These are phyloP conservation scores for Collariella sp. DNA, from an alignment of 495 filamentous ascomycete genomes.

Conservation along the genomic window DNA sequence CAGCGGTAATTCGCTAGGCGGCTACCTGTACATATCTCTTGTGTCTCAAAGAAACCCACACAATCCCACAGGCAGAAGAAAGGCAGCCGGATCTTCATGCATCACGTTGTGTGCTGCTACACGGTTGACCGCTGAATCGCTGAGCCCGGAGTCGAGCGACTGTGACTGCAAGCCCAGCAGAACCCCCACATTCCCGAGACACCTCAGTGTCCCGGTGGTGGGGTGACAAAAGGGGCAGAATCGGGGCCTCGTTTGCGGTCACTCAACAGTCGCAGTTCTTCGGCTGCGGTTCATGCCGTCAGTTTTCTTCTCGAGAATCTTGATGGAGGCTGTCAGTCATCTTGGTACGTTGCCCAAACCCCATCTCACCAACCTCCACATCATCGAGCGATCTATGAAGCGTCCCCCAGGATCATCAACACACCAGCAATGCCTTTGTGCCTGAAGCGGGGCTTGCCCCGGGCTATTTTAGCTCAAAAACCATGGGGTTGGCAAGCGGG, in stretches of 20 bases:
- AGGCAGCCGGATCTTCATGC: background rate
- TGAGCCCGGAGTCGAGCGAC: background rate
- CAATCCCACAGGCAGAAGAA: too few relatives aligned
- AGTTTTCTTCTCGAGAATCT: background rate
- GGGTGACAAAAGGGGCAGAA: constrained; percentile 18
- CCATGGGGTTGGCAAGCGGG: background rate
- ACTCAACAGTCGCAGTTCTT: constrained; percentile 4
- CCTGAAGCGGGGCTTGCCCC: constrained; percentile 15
- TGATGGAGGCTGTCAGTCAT: background rate
- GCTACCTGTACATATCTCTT: too few relatives aligned
- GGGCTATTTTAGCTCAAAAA: constrained; percentile 9
- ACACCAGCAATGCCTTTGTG: background rate
- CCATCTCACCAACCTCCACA: background rate
- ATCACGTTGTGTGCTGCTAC: background rate
- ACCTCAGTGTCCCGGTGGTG: background rate
- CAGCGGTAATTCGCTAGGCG: background rate
- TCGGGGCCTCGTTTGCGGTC: background rate
- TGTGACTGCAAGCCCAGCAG: background rate
- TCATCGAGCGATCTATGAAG: too few relatives aligned
- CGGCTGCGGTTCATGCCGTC: background rate
- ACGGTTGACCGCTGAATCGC: background rate
- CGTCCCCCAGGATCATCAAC: background rate
- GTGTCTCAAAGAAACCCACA: too few relatives aligned
- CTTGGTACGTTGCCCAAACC: background rate
- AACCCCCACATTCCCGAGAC: constrained; percentile 12